These are phyloP conservation scores for Syzygium jambos DNA, from an alignment of 345 rosid species.

Conservation along the genomic window DNA sequence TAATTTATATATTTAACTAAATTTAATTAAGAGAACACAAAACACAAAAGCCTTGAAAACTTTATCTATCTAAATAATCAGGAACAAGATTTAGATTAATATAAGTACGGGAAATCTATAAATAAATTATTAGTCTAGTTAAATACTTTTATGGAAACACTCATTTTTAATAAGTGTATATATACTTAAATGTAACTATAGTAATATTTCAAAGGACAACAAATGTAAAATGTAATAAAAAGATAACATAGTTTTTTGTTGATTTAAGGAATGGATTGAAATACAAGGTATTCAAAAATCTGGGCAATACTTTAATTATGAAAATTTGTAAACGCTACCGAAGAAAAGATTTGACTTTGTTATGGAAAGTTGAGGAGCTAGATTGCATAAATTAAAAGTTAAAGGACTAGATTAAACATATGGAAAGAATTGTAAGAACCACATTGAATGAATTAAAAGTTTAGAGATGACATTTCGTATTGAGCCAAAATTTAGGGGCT, in stretches of 20 bases:
- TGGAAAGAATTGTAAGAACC: background rate
- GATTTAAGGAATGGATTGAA: background rate
- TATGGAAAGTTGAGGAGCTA: background rate
- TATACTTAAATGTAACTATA: background rate
- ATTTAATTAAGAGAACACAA: background rate
- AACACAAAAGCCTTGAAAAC: background rate
- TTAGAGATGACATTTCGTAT: too few species aligned
- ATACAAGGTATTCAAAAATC: background rate
- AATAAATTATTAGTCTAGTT: background rate
- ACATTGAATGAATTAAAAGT: too few species aligned
- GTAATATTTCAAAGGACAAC: background rate
- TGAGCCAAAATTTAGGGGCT: background rate
- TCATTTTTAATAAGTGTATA: background rate
- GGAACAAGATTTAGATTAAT: background rate
- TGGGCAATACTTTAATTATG: background rate
- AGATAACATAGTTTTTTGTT: background rate
- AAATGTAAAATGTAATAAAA: background rate
- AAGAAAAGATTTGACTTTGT: background rate
- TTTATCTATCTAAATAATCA: background rate
- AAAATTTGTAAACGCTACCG: background rate
- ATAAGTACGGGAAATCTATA: background rate
- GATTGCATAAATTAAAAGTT: background rate
- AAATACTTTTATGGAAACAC: background rate
- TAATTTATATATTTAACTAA: background rate
- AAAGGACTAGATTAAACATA: rapidly evolving